Percentiles rank a stretch among this genome's conserved stretches.
phyloP scores from a whole-genome alignment of 1,139 yeast genomes.

The Wickerhamiella pararugosa region DNA sequence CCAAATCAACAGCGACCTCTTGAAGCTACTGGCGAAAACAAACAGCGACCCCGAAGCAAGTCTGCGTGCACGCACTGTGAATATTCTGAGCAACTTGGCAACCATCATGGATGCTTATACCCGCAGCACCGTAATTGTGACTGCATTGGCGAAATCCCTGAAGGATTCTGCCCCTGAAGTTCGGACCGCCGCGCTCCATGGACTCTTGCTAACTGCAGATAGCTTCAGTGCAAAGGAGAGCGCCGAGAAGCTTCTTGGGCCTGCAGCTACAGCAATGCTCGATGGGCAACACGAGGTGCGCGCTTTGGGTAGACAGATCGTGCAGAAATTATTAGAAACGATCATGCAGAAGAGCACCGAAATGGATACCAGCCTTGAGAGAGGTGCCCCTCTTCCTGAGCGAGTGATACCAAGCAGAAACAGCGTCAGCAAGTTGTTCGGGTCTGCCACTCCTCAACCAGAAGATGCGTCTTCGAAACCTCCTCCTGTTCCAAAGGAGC shows the following conservation, averaged over 20 bases:
- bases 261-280: conserved; percentile 68
- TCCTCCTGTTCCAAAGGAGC: not conserved
- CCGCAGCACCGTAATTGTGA: conserved; percentile 47
- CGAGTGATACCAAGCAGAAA: not conserved
- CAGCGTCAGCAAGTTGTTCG: conserved; percentile 4
- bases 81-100: conserved; percentile 60
- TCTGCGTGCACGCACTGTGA: conserved; percentile 73
- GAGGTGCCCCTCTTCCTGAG: conserved; percentile 3
- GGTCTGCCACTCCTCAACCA: not conserved
- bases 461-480: not conserved
- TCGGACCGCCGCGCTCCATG: conserved; percentile 61
- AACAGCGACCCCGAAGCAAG: conserved; percentile 77
- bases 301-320: conserved; percentile 52
- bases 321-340: conserved; percentile 37
- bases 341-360: conserved; percentile 29
- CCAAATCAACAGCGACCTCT: conserved; percentile 72
- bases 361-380: conserved; percentile 8
- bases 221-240: conserved; percentile 62
- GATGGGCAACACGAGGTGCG: conserved; percentile 63
- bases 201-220: conserved; percentile 50
- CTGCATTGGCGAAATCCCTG: conserved; percentile 74
- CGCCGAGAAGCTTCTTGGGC: conserved; percentile 71
- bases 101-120: conserved; percentile 36
- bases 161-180: conserved; percentile 71
- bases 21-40: conserved; percentile 70